Evolutionary conservation across 2,329 filamentous ascomycete species (phyloP).

Genomic region (Dactylellina sp.): DNA sequence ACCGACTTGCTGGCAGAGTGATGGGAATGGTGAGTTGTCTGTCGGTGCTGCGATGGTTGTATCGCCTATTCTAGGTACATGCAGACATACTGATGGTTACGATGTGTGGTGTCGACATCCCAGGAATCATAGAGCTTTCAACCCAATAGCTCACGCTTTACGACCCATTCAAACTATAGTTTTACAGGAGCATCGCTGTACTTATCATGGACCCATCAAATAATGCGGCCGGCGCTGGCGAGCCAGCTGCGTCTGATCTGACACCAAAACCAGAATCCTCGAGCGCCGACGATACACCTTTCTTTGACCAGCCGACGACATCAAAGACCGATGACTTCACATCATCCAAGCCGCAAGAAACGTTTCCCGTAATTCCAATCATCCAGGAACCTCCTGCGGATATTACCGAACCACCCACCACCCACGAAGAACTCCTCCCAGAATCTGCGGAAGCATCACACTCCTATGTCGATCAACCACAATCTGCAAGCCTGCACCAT

Average conservation of each 20-base stretch:
- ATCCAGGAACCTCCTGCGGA: constrained; percentile 10
- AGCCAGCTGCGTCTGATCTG: constrained; percentile 9
- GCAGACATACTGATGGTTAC: too few relatives aligned
- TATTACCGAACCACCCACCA: not conserved
- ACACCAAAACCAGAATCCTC: constrained; percentile 4
- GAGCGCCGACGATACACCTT: constrained; percentile 18
- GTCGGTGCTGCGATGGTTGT: not conserved
- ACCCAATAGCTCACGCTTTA: constrained; percentile 3
- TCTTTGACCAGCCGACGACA: constrained; percentile 34
- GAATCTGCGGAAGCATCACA: not conserved
- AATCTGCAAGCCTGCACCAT: constrained; percentile 12
- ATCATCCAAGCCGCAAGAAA: not conserved
- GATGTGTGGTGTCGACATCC: too few relatives aligned
- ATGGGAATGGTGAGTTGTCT: constrained; percentile 31
- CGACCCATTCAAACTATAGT: not conserved
- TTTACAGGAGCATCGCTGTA: not conserved
- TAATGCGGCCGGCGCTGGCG: constrained; percentile 17
- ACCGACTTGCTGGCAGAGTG: not conserved
- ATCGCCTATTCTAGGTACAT: too few relatives aligned
- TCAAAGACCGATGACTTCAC: constrained; percentile 23
- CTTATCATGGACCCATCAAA: constrained; percentile 27
- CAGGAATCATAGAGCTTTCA: constrained; percentile 1
- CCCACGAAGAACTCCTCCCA: not conserved
- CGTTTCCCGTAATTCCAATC: not conserved
- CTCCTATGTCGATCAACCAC: not conserved